Percentiles rank a stretch among this genome's conserved stretches.
phyloP scores from a whole-genome alignment of 371 early-diverging fungal species.

The Encephalitozoon hellem region DNA sequence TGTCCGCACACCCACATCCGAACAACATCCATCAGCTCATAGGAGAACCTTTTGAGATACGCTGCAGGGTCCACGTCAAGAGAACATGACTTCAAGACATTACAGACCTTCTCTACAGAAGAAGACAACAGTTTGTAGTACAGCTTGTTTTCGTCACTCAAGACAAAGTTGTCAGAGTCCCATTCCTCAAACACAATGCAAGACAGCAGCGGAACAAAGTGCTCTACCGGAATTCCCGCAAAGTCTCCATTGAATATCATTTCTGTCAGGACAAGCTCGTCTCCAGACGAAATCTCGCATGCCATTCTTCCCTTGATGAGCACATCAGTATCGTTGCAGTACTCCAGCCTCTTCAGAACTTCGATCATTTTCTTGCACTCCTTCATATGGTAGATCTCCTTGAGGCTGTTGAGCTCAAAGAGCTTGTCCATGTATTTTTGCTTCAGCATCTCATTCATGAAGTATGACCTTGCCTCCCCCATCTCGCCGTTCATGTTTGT shows the following conservation, averaged over 20 bases:
- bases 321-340: slow-evolving; percentile 52
- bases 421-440: slow-evolving; percentile 11
- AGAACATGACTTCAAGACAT: slow-evolving; percentile 75
- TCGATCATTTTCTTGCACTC: slow-evolving; percentile 61
- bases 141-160: slow-evolving; percentile 68
- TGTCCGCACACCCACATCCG: slow-evolving; percentile 91
- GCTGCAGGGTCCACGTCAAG: slow-evolving; percentile 67
- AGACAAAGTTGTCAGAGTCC: slow-evolving; percentile 48
- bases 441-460: slow-evolving; percentile 14
- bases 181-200: slow-evolving; percentile 86
- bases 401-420: slow-evolving; percentile 26
- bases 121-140: slow-evolving; percentile 74
- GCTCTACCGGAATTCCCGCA: slow-evolving; percentile 76
- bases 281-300: slow-evolving; percentile 91
- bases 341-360: slow-evolving; percentile 57
- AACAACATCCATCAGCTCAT: slow-evolving; percentile 86
- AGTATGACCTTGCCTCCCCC: neutral
- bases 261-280: slow-evolving; percentile 91
- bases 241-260: slow-evolving; percentile 95
- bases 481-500: neutral
- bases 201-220: slow-evolving; percentile 76
- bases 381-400: slow-evolving; percentile 58
- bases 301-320: slow-evolving; percentile 94
- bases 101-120: slow-evolving; percentile 72
- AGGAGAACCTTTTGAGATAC: slow-evolving; percentile 57